Conservation (phyloP, 208 protist genomes). For the Zelonia costaricensis region DNA sequence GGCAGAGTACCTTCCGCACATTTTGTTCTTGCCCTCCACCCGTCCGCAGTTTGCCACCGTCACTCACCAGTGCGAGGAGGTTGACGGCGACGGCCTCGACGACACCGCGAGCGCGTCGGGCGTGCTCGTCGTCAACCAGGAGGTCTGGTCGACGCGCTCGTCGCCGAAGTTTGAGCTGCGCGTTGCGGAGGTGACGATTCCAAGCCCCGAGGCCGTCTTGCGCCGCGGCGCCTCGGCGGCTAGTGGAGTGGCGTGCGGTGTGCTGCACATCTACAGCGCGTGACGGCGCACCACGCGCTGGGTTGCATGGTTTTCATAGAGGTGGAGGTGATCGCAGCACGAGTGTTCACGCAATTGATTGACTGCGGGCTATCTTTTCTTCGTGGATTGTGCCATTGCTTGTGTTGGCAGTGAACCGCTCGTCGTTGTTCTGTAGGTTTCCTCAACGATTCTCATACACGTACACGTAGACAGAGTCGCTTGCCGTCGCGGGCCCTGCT, state of each 20-base stretch:
- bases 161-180: slow-evolving; percentile 61
- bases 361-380: too few species aligned
- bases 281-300: too few species aligned
- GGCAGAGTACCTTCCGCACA: slow-evolving; percentile 75
- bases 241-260: slow-evolving; percentile 66
- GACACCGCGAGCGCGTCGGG: slow-evolving; percentile 42
- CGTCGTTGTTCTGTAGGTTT: too few species aligned
- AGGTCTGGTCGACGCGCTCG: slow-evolving; percentile 73
- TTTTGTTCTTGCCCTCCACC: slow-evolving; percentile 83
- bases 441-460: too few species aligned
- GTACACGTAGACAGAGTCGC: too few species aligned
- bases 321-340: background rate
- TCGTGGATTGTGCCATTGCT: too few species aligned
- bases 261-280: slow-evolving; percentile 71
- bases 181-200: slow-evolving; percentile 85
- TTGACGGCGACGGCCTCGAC: slow-evolving; percentile 28
- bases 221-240: slow-evolving; percentile 51
- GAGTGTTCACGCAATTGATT: background rate
- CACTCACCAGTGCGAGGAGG: slow-evolving; percentile 56
- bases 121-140: slow-evolving; percentile 83
- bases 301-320: too few species aligned
- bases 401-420: too few species aligned
- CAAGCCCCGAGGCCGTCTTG: slow-evolving; percentile 47
- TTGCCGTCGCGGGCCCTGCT: too few species aligned
- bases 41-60: slow-evolving; percentile 73